phyloP scores from a whole-genome alignment of 2,329 filamentous ascomycete species.

The Parasarocladium wereldwijsianum region DNA sequence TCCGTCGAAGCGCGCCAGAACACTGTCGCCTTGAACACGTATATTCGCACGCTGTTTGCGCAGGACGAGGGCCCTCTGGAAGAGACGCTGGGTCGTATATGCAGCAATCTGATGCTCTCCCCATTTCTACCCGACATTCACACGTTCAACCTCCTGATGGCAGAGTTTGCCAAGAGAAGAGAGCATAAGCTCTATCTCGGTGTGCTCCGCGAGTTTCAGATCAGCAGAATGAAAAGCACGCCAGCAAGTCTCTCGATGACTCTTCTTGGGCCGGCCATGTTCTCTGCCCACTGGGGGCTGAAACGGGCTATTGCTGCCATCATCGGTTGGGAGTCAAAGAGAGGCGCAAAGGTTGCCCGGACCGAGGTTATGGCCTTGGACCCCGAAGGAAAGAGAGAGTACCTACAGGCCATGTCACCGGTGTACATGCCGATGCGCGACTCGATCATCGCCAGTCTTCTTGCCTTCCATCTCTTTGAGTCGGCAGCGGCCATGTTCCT shows the following conservation, averaged over 20 bases:
- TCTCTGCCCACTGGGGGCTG: constrained; percentile 1
- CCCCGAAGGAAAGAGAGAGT: too few relatives aligned
- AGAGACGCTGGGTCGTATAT: constrained; percentile 27
- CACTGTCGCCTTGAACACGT: constrained; percentile 14
- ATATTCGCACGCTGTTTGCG: constrained; percentile 14
- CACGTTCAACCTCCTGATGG: constrained; percentile 57
- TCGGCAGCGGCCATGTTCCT: constrained; percentile 28
- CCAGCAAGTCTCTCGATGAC: constrained; percentile 1
- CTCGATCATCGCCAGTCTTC: constrained; percentile 29
- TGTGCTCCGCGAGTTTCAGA: not conserved
- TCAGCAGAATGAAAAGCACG: constrained; percentile 1
- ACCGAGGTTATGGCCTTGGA: constrained; percentile 14
- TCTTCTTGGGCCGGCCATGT: constrained; percentile 2
- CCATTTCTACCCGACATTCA: constrained; percentile 47
- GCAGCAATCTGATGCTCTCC: constrained; percentile 53
- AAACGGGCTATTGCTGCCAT: constrained; percentile 1
- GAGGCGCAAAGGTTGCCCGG: constrained; percentile 23
- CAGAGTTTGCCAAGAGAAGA: constrained; percentile 38
- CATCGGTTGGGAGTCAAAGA: constrained; percentile 16
- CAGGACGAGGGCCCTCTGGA: constrained; percentile 12
- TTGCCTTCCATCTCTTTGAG: constrained; percentile 29
- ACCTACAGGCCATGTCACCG: too few relatives aligned
- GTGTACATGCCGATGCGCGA: constrained; percentile 26
- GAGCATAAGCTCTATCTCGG: not conserved
- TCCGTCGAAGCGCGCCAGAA: constrained; percentile 14